These are phyloP conservation scores for Draba incana DNA, from an alignment of 345 rosid species.

Conservation along the genomic window DNA sequence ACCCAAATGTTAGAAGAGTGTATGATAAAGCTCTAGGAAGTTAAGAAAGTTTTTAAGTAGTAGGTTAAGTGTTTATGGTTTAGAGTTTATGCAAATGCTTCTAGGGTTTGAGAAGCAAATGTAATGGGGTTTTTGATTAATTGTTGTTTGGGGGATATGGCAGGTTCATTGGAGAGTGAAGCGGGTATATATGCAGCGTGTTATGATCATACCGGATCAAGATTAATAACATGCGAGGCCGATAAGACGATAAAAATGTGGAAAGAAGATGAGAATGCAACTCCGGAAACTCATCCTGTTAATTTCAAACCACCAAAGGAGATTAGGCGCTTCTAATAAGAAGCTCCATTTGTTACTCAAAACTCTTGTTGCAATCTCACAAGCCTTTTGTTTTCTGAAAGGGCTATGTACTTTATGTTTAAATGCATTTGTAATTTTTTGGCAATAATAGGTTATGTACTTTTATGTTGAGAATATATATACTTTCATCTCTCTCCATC, in stretches of 20 bases:
- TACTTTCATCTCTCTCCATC: background rate
- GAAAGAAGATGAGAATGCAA: slow-evolving; percentile 94
- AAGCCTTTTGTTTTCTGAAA: background rate
- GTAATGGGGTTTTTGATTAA: background rate
- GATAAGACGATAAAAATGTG: slow-evolving; percentile 99
- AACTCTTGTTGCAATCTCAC: slow-evolving; percentile 9
- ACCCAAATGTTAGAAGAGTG: slow-evolving; percentile 14
- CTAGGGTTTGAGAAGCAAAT: background rate
- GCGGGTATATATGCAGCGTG: slow-evolving; percentile 90
- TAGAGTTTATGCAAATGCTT: background rate
- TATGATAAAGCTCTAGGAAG: background rate
- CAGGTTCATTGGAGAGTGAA: slow-evolving; percentile 99
- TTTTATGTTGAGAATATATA: slow-evolving; percentile 2
- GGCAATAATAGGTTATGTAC: slow-evolving; percentile 6
- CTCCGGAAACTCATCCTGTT: slow-evolving; percentile 92
- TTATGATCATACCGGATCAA: slow-evolving; percentile 84
- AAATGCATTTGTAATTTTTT: slow-evolving; percentile 15
- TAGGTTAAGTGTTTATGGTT: background rate
- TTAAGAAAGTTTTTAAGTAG: too few relatives aligned
- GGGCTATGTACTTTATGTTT: slow-evolving; percentile 12
- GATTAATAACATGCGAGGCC: slow-evolving; percentile 86
- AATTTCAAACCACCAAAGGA: slow-evolving; percentile 98
- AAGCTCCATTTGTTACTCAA: background rate
- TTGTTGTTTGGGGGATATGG: slow-evolving; percentile 12
- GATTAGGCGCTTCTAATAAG: slow-evolving; percentile 74